These are phyloP conservation scores for Podosphaera xanthii DNA, from an alignment of 2,329 filamentous ascomycete species.

Conservation along the genomic window DNA sequence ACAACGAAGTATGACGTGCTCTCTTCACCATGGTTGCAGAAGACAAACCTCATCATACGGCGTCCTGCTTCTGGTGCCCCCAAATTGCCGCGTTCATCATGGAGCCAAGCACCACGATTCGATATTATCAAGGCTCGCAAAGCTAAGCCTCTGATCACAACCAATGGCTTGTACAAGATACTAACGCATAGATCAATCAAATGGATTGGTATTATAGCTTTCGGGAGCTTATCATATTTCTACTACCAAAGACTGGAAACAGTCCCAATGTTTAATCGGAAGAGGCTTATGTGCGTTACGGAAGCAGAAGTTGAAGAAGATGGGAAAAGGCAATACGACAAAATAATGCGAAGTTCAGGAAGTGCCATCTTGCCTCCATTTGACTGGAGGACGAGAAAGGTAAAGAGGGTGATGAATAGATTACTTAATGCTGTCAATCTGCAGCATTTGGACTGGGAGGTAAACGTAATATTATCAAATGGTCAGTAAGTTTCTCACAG, in stretches of 20 bases:
- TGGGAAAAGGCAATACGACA: constrained; percentile 29
- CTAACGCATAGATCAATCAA: constrained; percentile 18
- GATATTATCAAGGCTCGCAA: constrained; percentile 7
- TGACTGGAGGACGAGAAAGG: constrained; percentile 31
- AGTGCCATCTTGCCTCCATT: constrained; percentile 30
- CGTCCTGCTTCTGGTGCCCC: too few species aligned
- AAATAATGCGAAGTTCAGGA: constrained; percentile 30
- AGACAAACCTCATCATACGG: too few species aligned
- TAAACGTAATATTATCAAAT: constrained; percentile 49
- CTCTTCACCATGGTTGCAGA: too few species aligned
- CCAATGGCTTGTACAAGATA: constrained; percentile 16
- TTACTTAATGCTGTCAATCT: constrained; percentile 46
- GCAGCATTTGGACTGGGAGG: constrained; percentile 38
- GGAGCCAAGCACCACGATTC: neutral
- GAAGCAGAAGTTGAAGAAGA: constrained; percentile 30
- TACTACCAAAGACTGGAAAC: constrained; percentile 49
- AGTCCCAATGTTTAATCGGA: constrained; percentile 48
- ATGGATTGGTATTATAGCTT: constrained; percentile 20
- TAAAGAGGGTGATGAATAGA: constrained; percentile 39
- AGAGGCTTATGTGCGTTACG: constrained; percentile 48
- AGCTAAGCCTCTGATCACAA: constrained; percentile 20
- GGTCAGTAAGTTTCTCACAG: constrained; percentile 15
- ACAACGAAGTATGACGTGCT: too few species aligned
- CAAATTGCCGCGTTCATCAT: neutral
- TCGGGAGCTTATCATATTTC: constrained; percentile 22